A percentile compares a stretch with the other conserved stretches of the same genome.
Evolutionary conservation across 305 asterid species (phyloP).

Genomic region (Fraxinus angustifolia): DNA sequence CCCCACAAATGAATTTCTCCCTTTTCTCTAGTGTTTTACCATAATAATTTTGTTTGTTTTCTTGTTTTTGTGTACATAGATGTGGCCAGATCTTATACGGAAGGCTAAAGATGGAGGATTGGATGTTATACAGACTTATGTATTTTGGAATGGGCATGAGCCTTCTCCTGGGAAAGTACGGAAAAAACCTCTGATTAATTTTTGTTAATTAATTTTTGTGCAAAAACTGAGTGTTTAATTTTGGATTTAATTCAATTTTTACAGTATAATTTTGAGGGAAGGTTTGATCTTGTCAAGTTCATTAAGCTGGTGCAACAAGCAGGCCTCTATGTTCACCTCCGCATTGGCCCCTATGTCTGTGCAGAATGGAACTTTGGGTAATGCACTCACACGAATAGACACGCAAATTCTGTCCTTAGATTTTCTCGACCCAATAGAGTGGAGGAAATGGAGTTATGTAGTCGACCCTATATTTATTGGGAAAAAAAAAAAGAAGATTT

Average conservation of each 20-base stretch:
- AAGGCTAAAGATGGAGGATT: slow-evolving; percentile 97
- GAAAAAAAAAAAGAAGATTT: background rate
- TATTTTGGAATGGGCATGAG: slow-evolving; percentile 92
- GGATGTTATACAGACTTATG: slow-evolving; percentile 86
- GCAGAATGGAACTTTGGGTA: slow-evolving; percentile 93
- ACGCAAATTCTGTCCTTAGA: background rate
- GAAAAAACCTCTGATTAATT: background rate
- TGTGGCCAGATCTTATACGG: slow-evolving; percentile 90
- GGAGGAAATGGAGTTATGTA: background rate
- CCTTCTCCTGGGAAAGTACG: slow-evolving; percentile 82
- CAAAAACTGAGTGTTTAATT: background rate
- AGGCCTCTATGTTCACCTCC: slow-evolving; percentile 81
- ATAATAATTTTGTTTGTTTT: background rate
- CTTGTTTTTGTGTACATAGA: slow-evolving; percentile 33
- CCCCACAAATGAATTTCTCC: background rate
- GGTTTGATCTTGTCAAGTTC: slow-evolving; percentile 74
- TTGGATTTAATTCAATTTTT: background rate
- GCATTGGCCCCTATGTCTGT: slow-evolving; percentile 78
- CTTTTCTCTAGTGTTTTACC: background rate
- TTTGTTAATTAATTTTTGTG: background rate
- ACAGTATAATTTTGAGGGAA: slow-evolving; percentile 80
- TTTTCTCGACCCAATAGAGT: background rate
- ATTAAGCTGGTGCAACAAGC: slow-evolving; percentile 65
- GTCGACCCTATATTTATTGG: background rate
- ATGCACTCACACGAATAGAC: background rate